Evolutionary conservation across 805 yeast genomes (phyloP), one percentile per base, ranked within the genome.

Genomic region (Barnettozyma wickerhamii): DNA sequence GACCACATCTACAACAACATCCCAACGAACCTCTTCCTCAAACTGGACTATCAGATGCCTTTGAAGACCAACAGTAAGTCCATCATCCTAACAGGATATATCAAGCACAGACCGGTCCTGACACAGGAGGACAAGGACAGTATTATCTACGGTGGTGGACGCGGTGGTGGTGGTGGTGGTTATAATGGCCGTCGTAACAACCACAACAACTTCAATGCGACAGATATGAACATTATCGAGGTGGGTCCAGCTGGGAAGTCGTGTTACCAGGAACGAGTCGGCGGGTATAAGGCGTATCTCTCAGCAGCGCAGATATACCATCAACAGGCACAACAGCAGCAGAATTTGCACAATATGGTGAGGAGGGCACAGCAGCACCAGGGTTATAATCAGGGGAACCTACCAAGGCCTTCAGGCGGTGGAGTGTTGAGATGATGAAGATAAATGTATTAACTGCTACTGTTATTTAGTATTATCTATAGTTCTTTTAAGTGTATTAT

Each of bases 41-140:
- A 68, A 21, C 63, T 77, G 3, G 67, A 68, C 35, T 91, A 82
- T 54, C 56, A 68, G 33, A 73, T 81, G 74, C 91, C 95, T 4
- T 64, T 69, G 3, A 66, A 65, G 29, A 69, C 63, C 12, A 50
- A 41, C 3, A 82, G 88, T 24, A 93, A 91, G 58, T 83, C 95
- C 2, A 84, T 93, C 84, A 66, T 91, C 18, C 61, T 91, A 48
- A 84, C 81, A 34, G 97, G 97, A 0, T 87, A 69, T 55, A 77
- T 79, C 45, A 74, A 88, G 5, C 82, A 79, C 44, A 64, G 65
- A 27, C 69, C 71, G 15, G 80, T 81, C 7, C 65, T 91, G 34
- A 77, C 78, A 5, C 76, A 74, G 30, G 82, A 81, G 35, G 97
- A 90, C 52, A 74, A 71, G 41, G 87, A 82, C 47, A 64, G 72